Evolutionary conservation across 108 stramenopile species (phyloP).

Genomic region (Nitzschia sp.): DNA sequence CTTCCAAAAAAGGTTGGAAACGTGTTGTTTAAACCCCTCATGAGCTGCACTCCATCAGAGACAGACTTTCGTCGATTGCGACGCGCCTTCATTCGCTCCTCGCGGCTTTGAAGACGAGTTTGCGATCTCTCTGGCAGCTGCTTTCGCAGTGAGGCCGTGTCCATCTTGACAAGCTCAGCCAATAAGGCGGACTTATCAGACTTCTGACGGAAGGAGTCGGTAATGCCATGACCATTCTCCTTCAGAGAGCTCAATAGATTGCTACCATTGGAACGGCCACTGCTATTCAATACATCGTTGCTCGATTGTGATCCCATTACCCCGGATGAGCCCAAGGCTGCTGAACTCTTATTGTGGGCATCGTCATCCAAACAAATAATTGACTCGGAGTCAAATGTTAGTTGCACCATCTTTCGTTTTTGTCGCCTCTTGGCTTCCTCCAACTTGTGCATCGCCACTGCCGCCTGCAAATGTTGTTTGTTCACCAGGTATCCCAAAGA

Average conservation of each 20-base stretch:
- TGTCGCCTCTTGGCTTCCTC: conserved; percentile 48
- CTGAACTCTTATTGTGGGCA: background rate
- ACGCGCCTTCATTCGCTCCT: conserved; percentile 24
- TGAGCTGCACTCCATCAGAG: conserved; percentile 60
- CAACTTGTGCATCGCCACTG: conserved; percentile 44
- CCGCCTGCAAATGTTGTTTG: conserved; percentile 46
- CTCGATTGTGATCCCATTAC: background rate
- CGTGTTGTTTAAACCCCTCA: conserved; percentile 21
- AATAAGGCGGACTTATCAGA: conserved; percentile 18
- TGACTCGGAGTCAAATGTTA: conserved; percentile 10
- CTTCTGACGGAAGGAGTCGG: background rate
- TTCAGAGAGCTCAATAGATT: background rate
- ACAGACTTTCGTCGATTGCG: conserved; percentile 39
- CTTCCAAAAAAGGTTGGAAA: background rate
- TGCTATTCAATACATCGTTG: background rate
- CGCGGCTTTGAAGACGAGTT: conserved; percentile 12
- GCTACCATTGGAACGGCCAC: background rate
- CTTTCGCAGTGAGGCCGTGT: conserved; percentile 28
- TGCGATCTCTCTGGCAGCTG: conserved; percentile 23
- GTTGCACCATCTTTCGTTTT: conserved; percentile 24
- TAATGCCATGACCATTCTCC: background rate
- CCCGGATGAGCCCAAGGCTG: background rate
- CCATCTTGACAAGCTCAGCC: conserved; percentile 39
- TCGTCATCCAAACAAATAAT: conserved; percentile 1
- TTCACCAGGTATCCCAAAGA: conserved; percentile 81